A percentile compares a stretch with the other conserved stretches of the same genome.
Conservation (phyloP, 306 rosid species). For the Clitoria ternatea region DNA sequence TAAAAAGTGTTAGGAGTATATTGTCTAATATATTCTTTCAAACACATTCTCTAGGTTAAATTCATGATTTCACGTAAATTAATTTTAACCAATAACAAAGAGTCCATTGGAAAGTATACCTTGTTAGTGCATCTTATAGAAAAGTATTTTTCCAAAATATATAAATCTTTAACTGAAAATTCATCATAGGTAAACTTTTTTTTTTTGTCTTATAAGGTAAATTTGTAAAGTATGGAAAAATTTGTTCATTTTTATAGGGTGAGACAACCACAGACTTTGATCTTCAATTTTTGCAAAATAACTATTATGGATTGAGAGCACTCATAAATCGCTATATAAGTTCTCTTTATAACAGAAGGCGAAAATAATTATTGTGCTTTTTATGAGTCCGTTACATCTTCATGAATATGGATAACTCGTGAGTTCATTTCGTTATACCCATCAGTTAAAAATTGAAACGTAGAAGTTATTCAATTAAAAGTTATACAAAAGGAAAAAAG, state of each 20-base stretch:
- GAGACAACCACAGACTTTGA: not conserved
- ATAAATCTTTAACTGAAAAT: too few relatives aligned
- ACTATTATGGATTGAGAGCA: conserved; percentile 13
- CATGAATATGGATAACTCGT: not conserved
- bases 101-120: too few relatives aligned
- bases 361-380: conserved; percentile 17
- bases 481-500: not conserved
- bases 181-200: too few relatives aligned
- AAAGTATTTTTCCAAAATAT: too few relatives aligned
- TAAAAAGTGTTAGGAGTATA: too few relatives aligned
- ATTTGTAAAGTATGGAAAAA: too few relatives aligned
- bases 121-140: too few relatives aligned
- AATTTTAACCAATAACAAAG: too few relatives aligned
- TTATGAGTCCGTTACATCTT: conserved; percentile 19
- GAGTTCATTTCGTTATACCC: not conserved
- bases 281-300: not conserved
- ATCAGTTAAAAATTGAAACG: not conserved
- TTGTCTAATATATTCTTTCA: too few relatives aligned
- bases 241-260: not conserved
- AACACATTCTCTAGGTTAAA: too few relatives aligned
- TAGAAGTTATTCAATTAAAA: not conserved
- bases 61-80: too few relatives aligned
- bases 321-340: not conserved
- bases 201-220: too few relatives aligned
- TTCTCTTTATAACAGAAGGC: conserved; percentile 17